These are phyloP conservation scores for Lasiosphaeris hirsuta DNA, from an alignment of 495 filamentous ascomycete species.

Conservation along the genomic window DNA sequence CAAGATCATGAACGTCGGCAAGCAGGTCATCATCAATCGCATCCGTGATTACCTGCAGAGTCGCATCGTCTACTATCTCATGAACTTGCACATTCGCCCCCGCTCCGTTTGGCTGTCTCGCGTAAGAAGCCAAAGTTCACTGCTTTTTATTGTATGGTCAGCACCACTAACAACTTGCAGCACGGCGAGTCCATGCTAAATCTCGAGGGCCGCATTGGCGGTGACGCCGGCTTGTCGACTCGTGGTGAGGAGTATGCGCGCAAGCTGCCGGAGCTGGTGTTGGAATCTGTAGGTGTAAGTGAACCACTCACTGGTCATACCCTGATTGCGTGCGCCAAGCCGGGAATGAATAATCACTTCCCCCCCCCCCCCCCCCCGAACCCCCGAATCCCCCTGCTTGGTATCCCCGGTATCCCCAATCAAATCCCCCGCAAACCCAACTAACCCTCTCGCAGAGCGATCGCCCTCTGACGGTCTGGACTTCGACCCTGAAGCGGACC, in stretches of 20 bases:
- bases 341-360: slow-evolving; percentile 6
- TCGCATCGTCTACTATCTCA: slow-evolving; percentile 93
- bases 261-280: slow-evolving; percentile 75
- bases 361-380: neutral
- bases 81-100: slow-evolving; percentile 98
- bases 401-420: neutral
- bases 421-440: neutral
- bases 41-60: slow-evolving; percentile 96
- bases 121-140: slow-evolving; percentile 49
- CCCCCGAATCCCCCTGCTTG: slow-evolving; percentile 2
- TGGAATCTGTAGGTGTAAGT: slow-evolving; percentile 70
- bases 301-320: neutral
- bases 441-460: slow-evolving; percentile 44
- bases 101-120: slow-evolving; percentile 95
- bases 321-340: slow-evolving; percentile 15
- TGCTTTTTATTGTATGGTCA: neutral
- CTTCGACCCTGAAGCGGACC: slow-evolving; percentile 88
- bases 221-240: slow-evolving; percentile 81
- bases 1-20: slow-evolving; percentile 94
- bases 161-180: slow-evolving; percentile 41
- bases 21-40: slow-evolving; percentile 93
- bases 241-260: slow-evolving; percentile 83
- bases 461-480: slow-evolving; percentile 91
- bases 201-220: slow-evolving; percentile 81
- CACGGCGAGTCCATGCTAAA: slow-evolving; percentile 95